Evolutionary conservation across 2,329 filamentous ascomycete genomes (phyloP).

Genomic region (Thyridium curvatum): DNA sequence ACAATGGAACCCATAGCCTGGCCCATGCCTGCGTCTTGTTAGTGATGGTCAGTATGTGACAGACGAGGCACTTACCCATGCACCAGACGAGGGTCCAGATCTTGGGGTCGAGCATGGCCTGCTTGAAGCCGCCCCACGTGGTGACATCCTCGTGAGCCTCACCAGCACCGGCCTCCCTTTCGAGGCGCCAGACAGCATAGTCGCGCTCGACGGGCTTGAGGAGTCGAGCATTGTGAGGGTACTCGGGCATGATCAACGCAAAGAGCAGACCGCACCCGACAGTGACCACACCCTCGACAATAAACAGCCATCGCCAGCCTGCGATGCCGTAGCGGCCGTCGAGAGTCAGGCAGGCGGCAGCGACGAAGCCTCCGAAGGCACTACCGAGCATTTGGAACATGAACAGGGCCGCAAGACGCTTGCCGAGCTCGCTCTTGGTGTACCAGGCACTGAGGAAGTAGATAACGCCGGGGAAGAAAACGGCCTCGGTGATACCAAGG

Average conservation of each 20-base stretch:
- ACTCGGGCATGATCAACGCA: conserved; percentile 25
- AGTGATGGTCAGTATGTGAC: too few relatives aligned
- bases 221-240: conserved; percentile 30
- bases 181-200: conserved; percentile 23
- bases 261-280: conserved; percentile 21
- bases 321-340: conserved; percentile 37
- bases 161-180: conserved; percentile 25
- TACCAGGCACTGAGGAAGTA: conserved; percentile 36
- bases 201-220: conserved; percentile 19
- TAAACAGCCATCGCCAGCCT: conserved; percentile 49
- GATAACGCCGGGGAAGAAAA: conserved; percentile 28
- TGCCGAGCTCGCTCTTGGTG: conserved; percentile 27
- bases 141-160: conserved; percentile 26
- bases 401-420: conserved; percentile 27
- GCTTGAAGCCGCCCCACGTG: conserved; percentile 1
- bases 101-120: too few relatives aligned
- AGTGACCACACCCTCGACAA: conserved; percentile 36
- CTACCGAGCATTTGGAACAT: conserved; percentile 25
- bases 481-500: conserved; percentile 27
- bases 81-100: conserved; percentile 6
- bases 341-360: conserved; percentile 39
- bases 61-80: too few relatives aligned
- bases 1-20: conserved; percentile 12
- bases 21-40: too few relatives aligned
- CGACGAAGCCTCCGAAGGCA: conserved; percentile 44